Evolutionary conservation across 352 stramenopile genomes (phyloP).

Genomic region (Globisporangium sylvaticum): DNA sequence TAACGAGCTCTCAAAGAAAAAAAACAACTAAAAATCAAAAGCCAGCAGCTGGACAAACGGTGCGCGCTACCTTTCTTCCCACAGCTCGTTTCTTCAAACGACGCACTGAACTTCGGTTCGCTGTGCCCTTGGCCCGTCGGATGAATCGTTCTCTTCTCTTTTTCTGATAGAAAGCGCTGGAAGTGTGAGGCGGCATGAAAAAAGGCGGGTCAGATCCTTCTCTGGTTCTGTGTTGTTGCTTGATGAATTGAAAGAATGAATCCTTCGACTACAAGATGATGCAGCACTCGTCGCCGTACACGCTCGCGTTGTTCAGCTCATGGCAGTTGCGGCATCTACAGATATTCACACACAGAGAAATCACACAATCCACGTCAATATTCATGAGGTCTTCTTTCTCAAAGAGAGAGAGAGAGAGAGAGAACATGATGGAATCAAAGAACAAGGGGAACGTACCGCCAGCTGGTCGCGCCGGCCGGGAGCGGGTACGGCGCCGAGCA

Average conservation of each 20-base stretch:
- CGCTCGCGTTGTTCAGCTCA: slow-evolving; percentile 75
- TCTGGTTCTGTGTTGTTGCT: background rate
- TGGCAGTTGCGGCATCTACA: slow-evolving; percentile 59
- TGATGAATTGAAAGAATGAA: background rate
- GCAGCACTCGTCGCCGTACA: slow-evolving; percentile 76
- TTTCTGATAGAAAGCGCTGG: background rate
- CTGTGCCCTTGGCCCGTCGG: background rate
- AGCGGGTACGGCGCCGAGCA: slow-evolving; percentile 68
- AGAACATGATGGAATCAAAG: background rate
- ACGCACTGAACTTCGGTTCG: background rate
- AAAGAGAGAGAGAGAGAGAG: slow-evolving; percentile 2
- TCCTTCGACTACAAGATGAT: slow-evolving; percentile 33
- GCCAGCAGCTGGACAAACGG: no score
- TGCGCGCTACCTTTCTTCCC: background rate
- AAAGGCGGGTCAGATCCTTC: background rate
- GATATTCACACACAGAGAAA: slow-evolving; percentile 6
- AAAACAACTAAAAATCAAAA: no score
- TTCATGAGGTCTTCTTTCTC: no score
- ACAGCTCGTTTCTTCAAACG: background rate
- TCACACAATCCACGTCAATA: background rate
- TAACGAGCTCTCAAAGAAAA: background rate
- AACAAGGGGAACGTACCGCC: slow-evolving; percentile 29
- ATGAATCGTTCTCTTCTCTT: background rate
- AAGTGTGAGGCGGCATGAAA: background rate
- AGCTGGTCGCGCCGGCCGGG: slow-evolving; percentile 62